Percentiles rank a stretch among this genome's conserved stretches.
These are phyloP conservation scores for Fusarium tuaranense DNA, from an alignment of 2,329 filamentous ascomycete species.

Conservation along the genomic window DNA sequence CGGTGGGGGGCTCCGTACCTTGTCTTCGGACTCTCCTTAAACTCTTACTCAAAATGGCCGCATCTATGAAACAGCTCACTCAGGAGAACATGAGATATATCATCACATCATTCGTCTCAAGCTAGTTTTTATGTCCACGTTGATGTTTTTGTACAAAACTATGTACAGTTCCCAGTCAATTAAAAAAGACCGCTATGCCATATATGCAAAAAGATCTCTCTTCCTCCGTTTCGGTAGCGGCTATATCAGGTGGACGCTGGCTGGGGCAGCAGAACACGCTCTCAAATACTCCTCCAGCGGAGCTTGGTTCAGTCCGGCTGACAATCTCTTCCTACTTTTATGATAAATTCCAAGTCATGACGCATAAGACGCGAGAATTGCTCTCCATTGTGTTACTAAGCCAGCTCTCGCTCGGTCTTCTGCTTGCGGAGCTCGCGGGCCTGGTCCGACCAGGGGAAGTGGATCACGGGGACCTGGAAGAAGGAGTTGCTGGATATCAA, in stretches of 20 bases:
- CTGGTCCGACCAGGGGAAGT: slow-evolving; percentile 94
- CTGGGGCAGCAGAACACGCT: slow-evolving; percentile 13
- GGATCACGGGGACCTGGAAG: slow-evolving; percentile 91
- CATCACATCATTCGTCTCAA: background rate
- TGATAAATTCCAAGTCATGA: slow-evolving; percentile 36
- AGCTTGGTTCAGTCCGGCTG: background rate
- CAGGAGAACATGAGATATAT: background rate
- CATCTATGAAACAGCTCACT: background rate
- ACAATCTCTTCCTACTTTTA: slow-evolving; percentile 14
- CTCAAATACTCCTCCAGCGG: slow-evolving; percentile 23
- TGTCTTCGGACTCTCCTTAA: background rate
- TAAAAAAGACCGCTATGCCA: slow-evolving; percentile 23
- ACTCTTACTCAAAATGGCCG: background rate
- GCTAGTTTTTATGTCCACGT: background rate
- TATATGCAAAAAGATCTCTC: slow-evolving; percentile 16
- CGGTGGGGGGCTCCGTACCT: background rate
- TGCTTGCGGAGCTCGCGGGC: slow-evolving; percentile 68
- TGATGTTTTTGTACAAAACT: slow-evolving; percentile 13
- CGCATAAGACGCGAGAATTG: slow-evolving; percentile 30
- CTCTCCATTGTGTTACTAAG: slow-evolving; percentile 22
- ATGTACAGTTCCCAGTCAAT: slow-evolving; percentile 33
- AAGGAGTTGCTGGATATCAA: slow-evolving; percentile 76
- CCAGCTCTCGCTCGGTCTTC: slow-evolving; percentile 52
- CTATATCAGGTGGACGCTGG: slow-evolving; percentile 4
- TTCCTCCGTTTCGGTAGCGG: slow-evolving; percentile 1